phyloP scores from a whole-genome alignment of 345 rosid species.

The Arabis alpina region DNA sequence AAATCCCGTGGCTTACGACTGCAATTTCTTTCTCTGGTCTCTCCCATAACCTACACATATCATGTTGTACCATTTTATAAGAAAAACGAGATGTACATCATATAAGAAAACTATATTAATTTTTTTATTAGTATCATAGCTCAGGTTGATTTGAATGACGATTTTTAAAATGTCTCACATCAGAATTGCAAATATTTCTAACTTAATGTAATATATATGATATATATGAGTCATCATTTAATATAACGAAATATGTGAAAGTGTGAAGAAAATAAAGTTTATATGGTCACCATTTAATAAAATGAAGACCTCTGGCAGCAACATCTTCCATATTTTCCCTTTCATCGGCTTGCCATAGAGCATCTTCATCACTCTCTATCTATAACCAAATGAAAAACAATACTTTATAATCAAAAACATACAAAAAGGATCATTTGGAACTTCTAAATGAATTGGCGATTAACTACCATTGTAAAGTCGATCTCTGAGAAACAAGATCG shows the following conservation, averaged over 20 bases:
- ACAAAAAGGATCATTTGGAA: neutral
- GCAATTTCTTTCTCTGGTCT: slow-evolving; percentile 84
- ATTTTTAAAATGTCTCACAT: neutral
- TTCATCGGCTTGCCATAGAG: slow-evolving; percentile 54
- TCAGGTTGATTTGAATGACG: too few relatives aligned
- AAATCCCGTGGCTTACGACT: slow-evolving; percentile 71
- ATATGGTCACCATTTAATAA: slow-evolving; percentile 57
- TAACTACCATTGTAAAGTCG: slow-evolving; percentile 64
- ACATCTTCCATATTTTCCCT: slow-evolving; percentile 61
- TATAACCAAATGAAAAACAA: slow-evolving; percentile 19
- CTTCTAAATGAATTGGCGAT: neutral
- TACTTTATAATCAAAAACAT: neutral
- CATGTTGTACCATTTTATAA: neutral
- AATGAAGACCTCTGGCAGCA: slow-evolving; percentile 60
- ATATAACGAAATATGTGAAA: neutral
- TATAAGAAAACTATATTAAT: too few relatives aligned
- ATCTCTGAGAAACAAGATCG: slow-evolving; percentile 55
- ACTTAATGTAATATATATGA: neutral
- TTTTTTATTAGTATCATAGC: too few relatives aligned
- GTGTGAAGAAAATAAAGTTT: neutral
- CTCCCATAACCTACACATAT: slow-evolving; percentile 62
- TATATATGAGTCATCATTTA: neutral
- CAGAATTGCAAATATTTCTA: neutral
- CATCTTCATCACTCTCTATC: slow-evolving; percentile 79
- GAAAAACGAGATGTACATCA: too few relatives aligned